These are phyloP conservation scores for Asterophora parasitica DNA, from an alignment of 768 basidiomycete species.

Conservation along the genomic window DNA sequence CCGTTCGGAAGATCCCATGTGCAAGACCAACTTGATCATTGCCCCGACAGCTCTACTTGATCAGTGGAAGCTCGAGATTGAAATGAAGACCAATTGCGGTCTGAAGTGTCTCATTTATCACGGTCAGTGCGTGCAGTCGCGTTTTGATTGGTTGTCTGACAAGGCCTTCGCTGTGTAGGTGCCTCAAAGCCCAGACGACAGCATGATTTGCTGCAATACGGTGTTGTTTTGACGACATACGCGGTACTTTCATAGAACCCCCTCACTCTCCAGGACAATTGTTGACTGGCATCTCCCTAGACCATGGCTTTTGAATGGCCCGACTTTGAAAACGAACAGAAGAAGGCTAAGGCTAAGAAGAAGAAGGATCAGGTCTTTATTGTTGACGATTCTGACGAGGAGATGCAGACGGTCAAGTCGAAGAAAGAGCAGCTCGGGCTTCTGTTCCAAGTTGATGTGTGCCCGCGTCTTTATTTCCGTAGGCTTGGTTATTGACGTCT, in stretches of 20 bases:
- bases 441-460: conserved; percentile 46
- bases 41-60: conserved; percentile 62
- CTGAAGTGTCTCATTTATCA: conserved; percentile 60
- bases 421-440: conserved; percentile 36
- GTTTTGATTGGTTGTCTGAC: not conserved
- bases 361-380: conserved; percentile 27
- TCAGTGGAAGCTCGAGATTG: conserved; percentile 62
- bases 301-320: conserved; percentile 59
- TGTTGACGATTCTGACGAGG: conserved; percentile 33
- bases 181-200: conserved; percentile 40
- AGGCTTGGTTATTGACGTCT: not conserved
- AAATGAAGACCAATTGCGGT: conserved; percentile 47
- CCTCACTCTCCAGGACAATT: not conserved
- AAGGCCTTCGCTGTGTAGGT: conserved; percentile 23
- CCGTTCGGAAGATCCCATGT: conserved; percentile 38
- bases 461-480: not conserved
- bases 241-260: conserved; percentile 22
- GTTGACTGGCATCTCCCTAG: conserved; percentile 22
- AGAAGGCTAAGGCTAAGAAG: conserved; percentile 27
- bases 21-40: conserved; percentile 65
- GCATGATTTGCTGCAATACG: conserved; percentile 49
- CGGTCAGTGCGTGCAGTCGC: conserved; percentile 26
- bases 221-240: conserved; percentile 59
- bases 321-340: conserved; percentile 44
- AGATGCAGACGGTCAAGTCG: conserved; percentile 18